Evolutionary conservation across 441 rosid species (phyloP).

Genomic region (Erysimum cheiri): DNA sequence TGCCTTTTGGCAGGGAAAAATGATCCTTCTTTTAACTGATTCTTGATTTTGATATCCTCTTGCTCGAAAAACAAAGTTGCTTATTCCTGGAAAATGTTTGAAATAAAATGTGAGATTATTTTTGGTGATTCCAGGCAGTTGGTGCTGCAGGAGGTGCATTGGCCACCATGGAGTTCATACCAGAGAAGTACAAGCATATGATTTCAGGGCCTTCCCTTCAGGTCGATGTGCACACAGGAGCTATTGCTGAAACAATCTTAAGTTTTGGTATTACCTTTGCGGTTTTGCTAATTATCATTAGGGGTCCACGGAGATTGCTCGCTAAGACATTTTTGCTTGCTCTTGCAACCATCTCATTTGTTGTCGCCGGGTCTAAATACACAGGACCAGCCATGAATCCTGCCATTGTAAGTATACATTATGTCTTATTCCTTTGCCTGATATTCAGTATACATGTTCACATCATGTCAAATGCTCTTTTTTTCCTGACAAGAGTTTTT

Average conservation of each 20-base stretch:
- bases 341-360: slow-evolving; percentile 55
- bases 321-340: slow-evolving; percentile 68
- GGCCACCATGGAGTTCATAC: slow-evolving; percentile 76
- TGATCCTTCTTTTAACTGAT: neutral
- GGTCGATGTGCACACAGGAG: slow-evolving; percentile 85
- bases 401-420: slow-evolving; percentile 67
- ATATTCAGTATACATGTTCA: neutral
- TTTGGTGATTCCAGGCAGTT: slow-evolving; percentile 56
- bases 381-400: slow-evolving; percentile 98
- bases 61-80: no score
- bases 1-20: neutral
- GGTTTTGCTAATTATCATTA: slow-evolving; percentile 70
- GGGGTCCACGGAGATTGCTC: slow-evolving; percentile 61
- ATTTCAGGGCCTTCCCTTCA: slow-evolving; percentile 72
- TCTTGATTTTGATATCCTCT: neutral
- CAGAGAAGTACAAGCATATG: slow-evolving; percentile 71
- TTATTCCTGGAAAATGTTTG: neutral
- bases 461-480: slow-evolving; percentile 9
- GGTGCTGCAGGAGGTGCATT: slow-evolving; percentile 88
- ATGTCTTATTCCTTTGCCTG: neutral
- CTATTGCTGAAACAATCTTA: slow-evolving; percentile 78
- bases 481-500: no score
- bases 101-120: neutral
- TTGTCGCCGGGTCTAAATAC: slow-evolving; percentile 64
- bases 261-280: slow-evolving; percentile 74